A percentile compares a stretch with the other conserved stretches of the same genome.
Conservation (phyloP, 177 flowering plant genomes). For the Vitis hybrid region DNA sequence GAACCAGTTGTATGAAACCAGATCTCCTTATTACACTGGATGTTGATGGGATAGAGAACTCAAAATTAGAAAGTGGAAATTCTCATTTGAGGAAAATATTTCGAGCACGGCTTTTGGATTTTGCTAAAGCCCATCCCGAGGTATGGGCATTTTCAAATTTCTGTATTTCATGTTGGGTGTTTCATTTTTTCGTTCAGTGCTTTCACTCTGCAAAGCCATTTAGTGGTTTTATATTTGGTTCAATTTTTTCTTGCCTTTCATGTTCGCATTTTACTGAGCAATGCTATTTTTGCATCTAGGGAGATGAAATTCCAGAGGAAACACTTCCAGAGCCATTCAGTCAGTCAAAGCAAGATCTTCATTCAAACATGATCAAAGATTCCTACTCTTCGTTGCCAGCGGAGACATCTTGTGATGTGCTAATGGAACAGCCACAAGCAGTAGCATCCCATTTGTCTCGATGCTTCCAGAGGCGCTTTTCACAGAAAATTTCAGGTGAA, state of each 20-base stretch:
- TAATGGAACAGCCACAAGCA: constrained; percentile 14
- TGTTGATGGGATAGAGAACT: constrained; percentile 34
- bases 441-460: constrained; percentile 42
- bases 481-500: constrained; percentile 20
- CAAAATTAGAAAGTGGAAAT: constrained; percentile 29
- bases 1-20: constrained; percentile 72
- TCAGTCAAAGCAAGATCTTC: constrained; percentile 15
- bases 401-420: constrained; percentile 17
- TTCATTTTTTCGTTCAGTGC: neutral
- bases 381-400: neutral
- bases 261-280: neutral
- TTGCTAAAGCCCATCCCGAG: constrained; percentile 68
- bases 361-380: constrained; percentile 5
- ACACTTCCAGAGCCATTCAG: constrained; percentile 64
- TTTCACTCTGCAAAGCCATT: too few species aligned
- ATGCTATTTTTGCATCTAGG: constrained; percentile 35
- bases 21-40: constrained; percentile 60
- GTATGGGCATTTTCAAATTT: constrained; percentile 28
- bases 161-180: neutral
- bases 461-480: constrained; percentile 46
- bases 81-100: constrained; percentile 51
- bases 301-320: constrained; percentile 68
- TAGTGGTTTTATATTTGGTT: too few species aligned
- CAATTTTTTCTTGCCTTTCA: too few species aligned
- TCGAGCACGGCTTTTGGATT: constrained; percentile 50